Conservation (phyloP, 371 early-diverging fungal genomes). For the Umbelopsis sp. region DNA sequence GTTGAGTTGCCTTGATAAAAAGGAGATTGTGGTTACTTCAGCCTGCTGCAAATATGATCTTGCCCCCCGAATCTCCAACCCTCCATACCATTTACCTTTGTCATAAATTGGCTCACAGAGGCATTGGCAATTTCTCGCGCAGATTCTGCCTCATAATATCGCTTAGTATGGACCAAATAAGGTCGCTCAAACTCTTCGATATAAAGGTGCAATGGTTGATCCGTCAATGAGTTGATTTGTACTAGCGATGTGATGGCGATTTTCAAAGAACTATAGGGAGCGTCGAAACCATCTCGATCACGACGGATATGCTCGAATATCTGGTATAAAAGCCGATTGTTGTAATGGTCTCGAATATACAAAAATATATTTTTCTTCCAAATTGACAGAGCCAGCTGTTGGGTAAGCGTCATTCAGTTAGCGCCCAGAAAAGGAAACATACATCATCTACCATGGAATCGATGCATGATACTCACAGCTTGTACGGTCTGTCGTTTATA, state of each 20-base stretch:
- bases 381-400: slow-evolving; percentile 68
- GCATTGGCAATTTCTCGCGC: slow-evolving; percentile 58
- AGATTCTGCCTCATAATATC: slow-evolving; percentile 78
- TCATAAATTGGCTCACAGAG: slow-evolving; percentile 75
- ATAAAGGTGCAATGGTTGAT: slow-evolving; percentile 74
- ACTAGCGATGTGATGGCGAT: slow-evolving; percentile 68
- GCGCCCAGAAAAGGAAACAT: neutral
- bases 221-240: slow-evolving; percentile 68
- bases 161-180: slow-evolving; percentile 68
- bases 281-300: slow-evolving; percentile 72
- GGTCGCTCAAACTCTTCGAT: slow-evolving; percentile 81
- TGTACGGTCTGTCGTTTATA: slow-evolving; percentile 70
- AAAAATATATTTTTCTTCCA: slow-evolving; percentile 77
- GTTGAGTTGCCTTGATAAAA: slow-evolving; percentile 37
- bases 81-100: slow-evolving; percentile 37
- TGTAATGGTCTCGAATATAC: slow-evolving; percentile 60
- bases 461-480: slow-evolving; percentile 52
- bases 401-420: neutral
- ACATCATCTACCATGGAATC: no score
- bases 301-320: slow-evolving; percentile 70
- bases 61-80: no score
- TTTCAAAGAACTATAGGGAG: slow-evolving; percentile 59
- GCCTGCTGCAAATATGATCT: no score
- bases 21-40: no score
- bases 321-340: slow-evolving; percentile 72